Percentiles rank a stretch among this genome's conserved stretches.
Conservation (phyloP, 2,329 filamentous ascomycete species). For the Moelleriella libera region DNA sequence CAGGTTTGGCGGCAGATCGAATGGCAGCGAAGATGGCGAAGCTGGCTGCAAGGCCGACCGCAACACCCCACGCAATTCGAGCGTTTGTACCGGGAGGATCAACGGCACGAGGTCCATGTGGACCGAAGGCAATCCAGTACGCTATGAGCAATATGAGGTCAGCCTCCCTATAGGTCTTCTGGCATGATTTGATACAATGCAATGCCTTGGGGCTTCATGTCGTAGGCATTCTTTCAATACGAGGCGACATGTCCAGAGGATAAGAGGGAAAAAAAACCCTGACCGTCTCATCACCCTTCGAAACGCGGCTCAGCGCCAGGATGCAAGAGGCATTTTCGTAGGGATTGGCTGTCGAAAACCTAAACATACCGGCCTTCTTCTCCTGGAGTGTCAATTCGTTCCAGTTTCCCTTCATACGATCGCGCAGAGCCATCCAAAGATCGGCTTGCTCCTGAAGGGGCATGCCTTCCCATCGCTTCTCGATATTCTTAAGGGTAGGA, state of each 20-base stretch:
- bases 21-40: slow-evolving; percentile 58
- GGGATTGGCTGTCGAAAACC: slow-evolving; percentile 1
- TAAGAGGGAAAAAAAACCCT: no score
- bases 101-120: slow-evolving; percentile 80
- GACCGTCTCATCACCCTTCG: no score
- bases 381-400: slow-evolving; percentile 86
- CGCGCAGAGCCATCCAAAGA: slow-evolving; percentile 94
- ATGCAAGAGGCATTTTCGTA: slow-evolving; percentile 19
- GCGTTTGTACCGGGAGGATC: slow-evolving; percentile 73
- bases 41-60: slow-evolving; percentile 51
- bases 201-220: no score
- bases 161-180: slow-evolving; percentile 12
- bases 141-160: slow-evolving; percentile 44
- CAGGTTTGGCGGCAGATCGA: slow-evolving; percentile 56
- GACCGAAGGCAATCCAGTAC: slow-evolving; percentile 97
- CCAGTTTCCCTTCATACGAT: slow-evolving; percentile 99
- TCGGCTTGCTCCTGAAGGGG: slow-evolving; percentile 98
- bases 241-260: no score
- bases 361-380: slow-evolving; percentile 88
- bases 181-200: no score
- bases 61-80: slow-evolving; percentile 63
- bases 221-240: no score
- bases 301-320: no score
- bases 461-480: slow-evolving; percentile 98
- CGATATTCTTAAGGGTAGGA: slow-evolving; percentile 92